Evolutionary conservation across 2,329 filamentous ascomycete species (phyloP), one percentile per base, ranked within the genome.

Genomic region (Didymella keratinophila): DNA sequence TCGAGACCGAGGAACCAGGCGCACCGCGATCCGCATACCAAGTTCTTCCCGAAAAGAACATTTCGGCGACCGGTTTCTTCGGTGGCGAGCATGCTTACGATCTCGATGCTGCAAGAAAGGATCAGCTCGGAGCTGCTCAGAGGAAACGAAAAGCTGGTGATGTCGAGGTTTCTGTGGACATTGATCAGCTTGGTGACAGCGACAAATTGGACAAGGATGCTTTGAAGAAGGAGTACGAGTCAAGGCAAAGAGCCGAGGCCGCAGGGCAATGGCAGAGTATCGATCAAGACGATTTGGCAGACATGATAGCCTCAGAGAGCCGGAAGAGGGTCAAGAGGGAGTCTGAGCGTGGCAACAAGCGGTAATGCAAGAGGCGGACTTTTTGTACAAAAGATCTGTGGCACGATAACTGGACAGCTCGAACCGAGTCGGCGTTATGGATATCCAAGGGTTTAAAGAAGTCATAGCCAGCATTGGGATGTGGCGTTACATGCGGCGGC

Each of bases 221-320:
- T 68, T 77, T 99, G 70, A 86, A 85, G 76, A 87, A 85, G 71
- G 85, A 89, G 72, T 99, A 96, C 71, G 93, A 98, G 58, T 87
- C 83, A 32, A 82, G 87, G 74, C 84, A 85, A 70, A 83, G 86
- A 71, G 84, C 84, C 81, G 82, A 89, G 81, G 74, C 86, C 78
- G 71, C 77, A 52, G 76, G 76, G 10, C 84, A 89, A 64, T 89
- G 90, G 73, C 87, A 88, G 18, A 92, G 89, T 86, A 86, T 87
- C 57, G 89, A 89, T 78, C 91, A 96, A 75, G 94, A 98, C 68
- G 94, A 97, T 73, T 79, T 99, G 56, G 94, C 89, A 70, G 91
- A 97, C 71, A 96, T 99, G 91, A 97, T 99, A 80, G 92, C 92
- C 12, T 89, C 92, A 71, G 95, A 98, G 80, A 92, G 89, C 72